These are phyloP conservation scores for Eutreptiella sp. DNA, from an alignment of 208 protist genomes.

Conservation along the genomic window DNA sequence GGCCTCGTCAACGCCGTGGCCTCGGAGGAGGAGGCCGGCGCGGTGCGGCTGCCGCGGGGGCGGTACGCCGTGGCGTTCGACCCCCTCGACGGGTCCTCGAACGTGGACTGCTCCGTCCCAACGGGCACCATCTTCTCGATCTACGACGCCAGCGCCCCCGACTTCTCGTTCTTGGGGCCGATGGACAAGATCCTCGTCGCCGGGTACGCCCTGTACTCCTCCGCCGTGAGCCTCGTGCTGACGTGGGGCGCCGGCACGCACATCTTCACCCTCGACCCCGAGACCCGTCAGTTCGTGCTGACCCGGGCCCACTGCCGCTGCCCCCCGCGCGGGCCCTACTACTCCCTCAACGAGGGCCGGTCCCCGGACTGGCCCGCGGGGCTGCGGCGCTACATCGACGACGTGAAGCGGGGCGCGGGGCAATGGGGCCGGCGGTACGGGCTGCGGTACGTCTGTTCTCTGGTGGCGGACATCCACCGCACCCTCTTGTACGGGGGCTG, in stretches of 20 bases:
- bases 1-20: too few species aligned
- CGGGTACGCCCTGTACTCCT: constrained; percentile 92
- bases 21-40: too few species aligned
- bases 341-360: constrained; percentile 94
- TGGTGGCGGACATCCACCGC: constrained; percentile 96
- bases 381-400: constrained; percentile 60
- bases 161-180: constrained; percentile 53
- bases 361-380: constrained; percentile 57
- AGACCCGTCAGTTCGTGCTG: constrained; percentile 91
- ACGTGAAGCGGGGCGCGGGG: constrained; percentile 58
- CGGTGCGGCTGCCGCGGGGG: too few species aligned
- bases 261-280: constrained; percentile 89
- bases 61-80: constrained; percentile 88
- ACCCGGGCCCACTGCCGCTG: constrained; percentile 86
- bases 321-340: constrained; percentile 79
- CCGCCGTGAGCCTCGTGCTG: constrained; percentile 83
- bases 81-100: constrained; percentile 89
- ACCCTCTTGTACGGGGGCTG: constrained; percentile 96
- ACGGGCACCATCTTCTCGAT: constrained; percentile 87
- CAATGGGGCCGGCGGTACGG: constrained; percentile 46
- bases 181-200: constrained; percentile 65
- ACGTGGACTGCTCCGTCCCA: constrained; percentile 93
- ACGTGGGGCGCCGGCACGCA: constrained; percentile 80
- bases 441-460: constrained; percentile 78
- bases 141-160: constrained; percentile 58